These are phyloP conservation scores for Fusarium dimerum DNA, from an alignment of 2,329 filamentous ascomycete species.

Conservation along the genomic window DNA sequence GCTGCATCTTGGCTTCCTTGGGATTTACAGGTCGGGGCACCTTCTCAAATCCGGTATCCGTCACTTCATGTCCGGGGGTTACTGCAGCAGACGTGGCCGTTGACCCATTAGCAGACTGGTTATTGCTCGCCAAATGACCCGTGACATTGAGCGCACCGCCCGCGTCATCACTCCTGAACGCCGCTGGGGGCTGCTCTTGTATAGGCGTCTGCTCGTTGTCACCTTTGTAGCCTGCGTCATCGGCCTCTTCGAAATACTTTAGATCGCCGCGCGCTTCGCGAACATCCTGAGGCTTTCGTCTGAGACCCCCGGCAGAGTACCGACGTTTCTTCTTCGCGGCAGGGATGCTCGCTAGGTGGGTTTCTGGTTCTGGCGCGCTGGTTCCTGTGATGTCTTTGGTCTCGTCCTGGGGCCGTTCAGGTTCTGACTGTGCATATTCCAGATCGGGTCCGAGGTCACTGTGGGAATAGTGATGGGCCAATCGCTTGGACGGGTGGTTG, in stretches of 20 bases:
- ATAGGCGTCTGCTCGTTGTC: slow-evolving; percentile 42
- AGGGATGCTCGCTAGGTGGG: slow-evolving; percentile 44
- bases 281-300: slow-evolving; percentile 72
- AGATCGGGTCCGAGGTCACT: slow-evolving; percentile 36
- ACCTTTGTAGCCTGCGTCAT: slow-evolving; percentile 77
- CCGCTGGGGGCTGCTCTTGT: background rate
- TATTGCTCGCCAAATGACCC: slow-evolving; percentile 10
- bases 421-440: slow-evolving; percentile 29
- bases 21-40: slow-evolving; percentile 69
- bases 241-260: slow-evolving; percentile 89
- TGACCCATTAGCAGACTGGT: slow-evolving; percentile 34
- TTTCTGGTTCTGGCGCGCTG: slow-evolving; percentile 65
- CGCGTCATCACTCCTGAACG: slow-evolving; percentile 1
- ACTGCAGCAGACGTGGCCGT: slow-evolving; percentile 37
- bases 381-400: slow-evolving; percentile 62
- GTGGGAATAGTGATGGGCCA: slow-evolving; percentile 28
- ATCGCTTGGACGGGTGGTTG: slow-evolving; percentile 4
- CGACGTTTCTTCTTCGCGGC: slow-evolving; percentile 62
- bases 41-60: slow-evolving; percentile 31
- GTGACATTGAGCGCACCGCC: slow-evolving; percentile 8
- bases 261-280: slow-evolving; percentile 71
- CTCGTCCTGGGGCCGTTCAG: slow-evolving; percentile 36
- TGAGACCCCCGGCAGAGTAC: slow-evolving; percentile 84
- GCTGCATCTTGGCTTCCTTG: slow-evolving; percentile 70
- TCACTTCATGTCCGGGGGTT: slow-evolving; percentile 35